Percentiles rank a stretch among this genome's conserved stretches.
Evolutionary conservation across 2,329 filamentous ascomycete species (phyloP).

Genomic region (Epichloe elymi): DNA sequence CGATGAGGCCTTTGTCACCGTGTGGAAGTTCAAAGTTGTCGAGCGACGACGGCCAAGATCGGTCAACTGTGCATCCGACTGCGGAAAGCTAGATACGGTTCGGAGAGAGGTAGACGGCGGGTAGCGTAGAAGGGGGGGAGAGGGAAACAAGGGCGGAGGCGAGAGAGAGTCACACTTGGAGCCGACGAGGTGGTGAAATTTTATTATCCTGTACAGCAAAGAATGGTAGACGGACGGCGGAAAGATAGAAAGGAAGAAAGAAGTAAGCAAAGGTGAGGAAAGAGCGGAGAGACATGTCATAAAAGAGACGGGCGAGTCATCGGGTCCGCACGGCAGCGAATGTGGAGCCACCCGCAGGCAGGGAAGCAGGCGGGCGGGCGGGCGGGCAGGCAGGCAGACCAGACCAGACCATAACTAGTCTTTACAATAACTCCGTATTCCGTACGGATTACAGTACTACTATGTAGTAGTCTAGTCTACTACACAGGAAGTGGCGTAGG

Average conservation of each 20-base stretch:
- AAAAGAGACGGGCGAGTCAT: not conserved
- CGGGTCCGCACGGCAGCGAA: not conserved
- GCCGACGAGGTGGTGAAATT: not conserved
- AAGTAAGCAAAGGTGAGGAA: not conserved
- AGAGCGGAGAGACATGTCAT: conserved; percentile 2
- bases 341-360: not conserved
- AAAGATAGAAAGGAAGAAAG: not conserved
- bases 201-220: not conserved
- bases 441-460: too few species aligned
- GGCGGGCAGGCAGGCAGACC: too few species aligned
- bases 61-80: conserved; percentile 2
- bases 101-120: not conserved
- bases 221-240: not conserved
- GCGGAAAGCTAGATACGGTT: conserved; percentile 1
- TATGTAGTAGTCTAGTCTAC: too few species aligned
- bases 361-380: too few species aligned
- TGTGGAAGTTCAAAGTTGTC: not conserved
- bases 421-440: too few species aligned
- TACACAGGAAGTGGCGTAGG: not conserved
- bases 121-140: not conserved
- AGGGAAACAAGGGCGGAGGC: not conserved
- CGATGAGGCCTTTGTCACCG: not conserved
- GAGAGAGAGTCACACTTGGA: not conserved
- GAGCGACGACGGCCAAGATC: not conserved
- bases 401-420: too few species aligned